phyloP scores from a whole-genome alignment of 257 asterid species.

The Cynanchum wilfordii region DNA sequence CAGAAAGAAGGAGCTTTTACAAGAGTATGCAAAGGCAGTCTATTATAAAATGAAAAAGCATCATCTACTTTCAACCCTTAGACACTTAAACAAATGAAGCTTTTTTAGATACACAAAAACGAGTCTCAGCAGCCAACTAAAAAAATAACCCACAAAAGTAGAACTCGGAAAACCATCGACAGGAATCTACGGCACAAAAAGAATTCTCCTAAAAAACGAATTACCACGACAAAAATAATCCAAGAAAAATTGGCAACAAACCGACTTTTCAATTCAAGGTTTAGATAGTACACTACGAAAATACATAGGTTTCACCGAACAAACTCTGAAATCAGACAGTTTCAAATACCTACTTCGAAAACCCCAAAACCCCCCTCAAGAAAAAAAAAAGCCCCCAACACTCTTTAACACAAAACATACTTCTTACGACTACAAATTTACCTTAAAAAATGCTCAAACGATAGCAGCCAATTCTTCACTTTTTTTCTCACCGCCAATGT shows the following conservation, averaged over 20 bases:
- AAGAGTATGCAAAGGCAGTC: neutral
- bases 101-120: too few relatives aligned
- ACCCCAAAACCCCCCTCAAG: neutral
- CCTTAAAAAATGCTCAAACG: neutral
- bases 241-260: constrained; percentile 3
- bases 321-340: neutral
- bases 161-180: neutral
- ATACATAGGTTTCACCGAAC: neutral
- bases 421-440: neutral
- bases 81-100: neutral
- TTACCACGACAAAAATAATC: constrained; percentile 5
- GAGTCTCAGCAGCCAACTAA: neutral
- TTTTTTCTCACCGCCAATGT: too few relatives aligned
- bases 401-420: neutral
- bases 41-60: neutral
- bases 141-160: neutral
- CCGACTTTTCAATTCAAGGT: constrained; percentile 3
- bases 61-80: neutral
- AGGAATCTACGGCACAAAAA: neutral
- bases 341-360: neutral
- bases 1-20: neutral
- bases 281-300: neutral
- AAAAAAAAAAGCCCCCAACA: neutral
- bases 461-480: neutral
- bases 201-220: too few relatives aligned